A percentile compares a stretch with the other conserved stretches of the same genome.
Conservation (phyloP, 805 yeast genomes). For the Barnettozyma wickerhamii region DNA sequence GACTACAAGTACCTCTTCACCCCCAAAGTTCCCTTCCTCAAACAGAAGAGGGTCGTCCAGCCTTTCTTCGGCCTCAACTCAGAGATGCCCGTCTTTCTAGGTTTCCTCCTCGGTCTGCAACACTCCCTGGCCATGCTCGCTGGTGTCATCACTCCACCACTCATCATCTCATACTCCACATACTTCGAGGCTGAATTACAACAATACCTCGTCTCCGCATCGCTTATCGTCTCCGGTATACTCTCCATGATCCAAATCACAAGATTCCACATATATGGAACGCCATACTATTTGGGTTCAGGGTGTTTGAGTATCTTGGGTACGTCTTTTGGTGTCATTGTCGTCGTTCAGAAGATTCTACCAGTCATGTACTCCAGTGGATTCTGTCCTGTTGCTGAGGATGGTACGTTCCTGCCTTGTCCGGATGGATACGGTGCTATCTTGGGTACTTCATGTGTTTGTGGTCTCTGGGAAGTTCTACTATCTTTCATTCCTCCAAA, state of each 20-base stretch:
- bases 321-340: conserved; percentile 82
- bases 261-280: conserved; percentile 68
- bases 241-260: conserved; percentile 75
- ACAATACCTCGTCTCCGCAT: conserved; percentile 68
- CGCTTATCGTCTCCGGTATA: conserved; percentile 66
- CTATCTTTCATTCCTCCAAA: conserved; percentile 77
- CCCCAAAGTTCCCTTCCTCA: conserved; percentile 70
- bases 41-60: conserved; percentile 43
- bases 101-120: conserved; percentile 76
- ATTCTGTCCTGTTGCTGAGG: conserved; percentile 55
- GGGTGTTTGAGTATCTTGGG: conserved; percentile 89
- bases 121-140: conserved; percentile 90
- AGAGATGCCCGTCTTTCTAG: conserved; percentile 75
- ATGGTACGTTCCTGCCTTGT: conserved; percentile 71
- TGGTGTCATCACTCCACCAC: conserved; percentile 82
- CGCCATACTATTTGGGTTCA: conserved; percentile 82
- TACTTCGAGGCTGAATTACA: conserved; percentile 45
- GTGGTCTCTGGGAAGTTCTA: conserved; percentile 68
- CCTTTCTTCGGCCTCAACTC: conserved; percentile 82
- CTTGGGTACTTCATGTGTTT: conserved; percentile 70
- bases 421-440: conserved; percentile 88
- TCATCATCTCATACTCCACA: conserved; percentile 65
- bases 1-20: conserved; percentile 76
- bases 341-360: conserved; percentile 70
- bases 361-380: conserved; percentile 79